These are phyloP conservation scores for Zygnema circumcarinatum DNA, from an alignment of 139 green algal genomes.

Conservation along the genomic window DNA sequence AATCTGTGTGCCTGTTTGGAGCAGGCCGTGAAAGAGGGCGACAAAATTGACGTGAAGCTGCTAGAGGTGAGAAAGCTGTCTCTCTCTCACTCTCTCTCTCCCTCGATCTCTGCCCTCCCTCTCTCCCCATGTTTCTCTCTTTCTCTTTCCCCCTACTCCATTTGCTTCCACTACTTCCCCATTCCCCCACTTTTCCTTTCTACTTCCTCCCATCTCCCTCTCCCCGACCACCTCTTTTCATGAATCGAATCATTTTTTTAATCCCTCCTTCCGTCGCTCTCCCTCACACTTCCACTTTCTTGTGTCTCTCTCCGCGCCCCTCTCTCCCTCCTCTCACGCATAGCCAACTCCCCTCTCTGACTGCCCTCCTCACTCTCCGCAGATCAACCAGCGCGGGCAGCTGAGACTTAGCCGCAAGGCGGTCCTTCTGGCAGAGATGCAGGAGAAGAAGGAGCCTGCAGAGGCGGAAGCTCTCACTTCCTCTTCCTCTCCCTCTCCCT, in stretches of 20 bases:
- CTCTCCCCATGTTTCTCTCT: neutral
- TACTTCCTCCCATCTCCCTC: neutral
- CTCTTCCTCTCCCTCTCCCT: no score
- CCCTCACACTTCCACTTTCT: neutral
- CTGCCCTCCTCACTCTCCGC: neutral
- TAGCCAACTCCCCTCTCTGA: neutral
- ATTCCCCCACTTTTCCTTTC: neutral
- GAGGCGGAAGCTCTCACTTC: no score
- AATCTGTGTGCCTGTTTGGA: slow-evolving; percentile 7
- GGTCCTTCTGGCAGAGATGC: slow-evolving; percentile 58
- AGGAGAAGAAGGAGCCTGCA: no score
- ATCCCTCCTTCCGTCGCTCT: neutral
- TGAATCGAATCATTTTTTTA: no score
- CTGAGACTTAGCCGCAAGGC: slow-evolving; percentile 64
- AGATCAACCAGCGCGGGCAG: slow-evolving; percentile 63
- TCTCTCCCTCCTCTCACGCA: neutral
- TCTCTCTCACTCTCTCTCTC: neutral
- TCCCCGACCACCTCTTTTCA: neutral
- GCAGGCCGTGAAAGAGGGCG: slow-evolving; percentile 49
- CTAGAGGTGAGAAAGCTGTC: slow-evolving; percentile 38
- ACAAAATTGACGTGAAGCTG: slow-evolving; percentile 63
- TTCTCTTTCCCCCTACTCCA: neutral
- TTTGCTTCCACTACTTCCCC: neutral
- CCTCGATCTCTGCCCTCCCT: neutral
- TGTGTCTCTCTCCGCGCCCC: slow-evolving; percentile 4